A percentile compares a stretch with the other conserved stretches of the same genome.
These are phyloP conservation scores for Penicillium verhagenii DNA, from an alignment of 495 filamentous ascomycete species.

Conservation along the genomic window DNA sequence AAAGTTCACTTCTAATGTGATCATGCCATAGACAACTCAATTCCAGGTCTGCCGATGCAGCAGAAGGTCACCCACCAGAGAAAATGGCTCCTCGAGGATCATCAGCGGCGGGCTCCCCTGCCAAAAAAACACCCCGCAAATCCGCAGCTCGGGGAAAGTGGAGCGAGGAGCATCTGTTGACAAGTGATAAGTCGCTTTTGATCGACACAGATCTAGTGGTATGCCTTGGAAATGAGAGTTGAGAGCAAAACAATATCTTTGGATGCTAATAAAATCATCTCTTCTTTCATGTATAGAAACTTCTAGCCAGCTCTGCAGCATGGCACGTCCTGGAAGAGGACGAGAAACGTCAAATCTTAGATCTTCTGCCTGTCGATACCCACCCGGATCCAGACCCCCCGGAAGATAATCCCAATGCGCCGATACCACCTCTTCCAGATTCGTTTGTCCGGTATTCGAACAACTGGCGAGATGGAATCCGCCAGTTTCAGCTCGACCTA, in stretches of 20 bases:
- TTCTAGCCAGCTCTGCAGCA: constrained; percentile 54
- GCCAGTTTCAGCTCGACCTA: constrained; percentile 61
- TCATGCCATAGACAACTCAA: constrained; percentile 20
- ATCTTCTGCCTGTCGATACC: constrained; percentile 53
- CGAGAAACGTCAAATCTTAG: constrained; percentile 56
- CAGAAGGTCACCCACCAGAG: constrained; percentile 11
- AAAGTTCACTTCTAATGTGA: constrained; percentile 1
- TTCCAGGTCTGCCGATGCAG: constrained; percentile 25
- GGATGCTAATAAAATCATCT: constrained; percentile 5
- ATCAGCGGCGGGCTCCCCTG: constrained; percentile 21
- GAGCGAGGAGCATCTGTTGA: constrained; percentile 53
- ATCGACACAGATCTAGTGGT: constrained; percentile 57
- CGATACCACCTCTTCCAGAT: constrained; percentile 41
- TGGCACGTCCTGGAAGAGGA: constrained; percentile 57
- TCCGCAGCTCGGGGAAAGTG: constrained; percentile 35
- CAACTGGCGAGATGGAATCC: constrained; percentile 47
- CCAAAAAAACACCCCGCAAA: constrained; percentile 37
- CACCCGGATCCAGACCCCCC: constrained; percentile 36
- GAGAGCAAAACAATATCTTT: neutral
- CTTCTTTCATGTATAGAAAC: constrained; percentile 37
- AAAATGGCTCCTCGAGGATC: constrained; percentile 22
- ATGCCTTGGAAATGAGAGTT: constrained; percentile 22
- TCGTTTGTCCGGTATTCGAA: constrained; percentile 50
- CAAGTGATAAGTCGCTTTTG: constrained; percentile 55
- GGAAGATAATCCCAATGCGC: constrained; percentile 28